phyloP scores from a whole-genome alignment of 345 rosid species.

The Camelina sativa region DNA sequence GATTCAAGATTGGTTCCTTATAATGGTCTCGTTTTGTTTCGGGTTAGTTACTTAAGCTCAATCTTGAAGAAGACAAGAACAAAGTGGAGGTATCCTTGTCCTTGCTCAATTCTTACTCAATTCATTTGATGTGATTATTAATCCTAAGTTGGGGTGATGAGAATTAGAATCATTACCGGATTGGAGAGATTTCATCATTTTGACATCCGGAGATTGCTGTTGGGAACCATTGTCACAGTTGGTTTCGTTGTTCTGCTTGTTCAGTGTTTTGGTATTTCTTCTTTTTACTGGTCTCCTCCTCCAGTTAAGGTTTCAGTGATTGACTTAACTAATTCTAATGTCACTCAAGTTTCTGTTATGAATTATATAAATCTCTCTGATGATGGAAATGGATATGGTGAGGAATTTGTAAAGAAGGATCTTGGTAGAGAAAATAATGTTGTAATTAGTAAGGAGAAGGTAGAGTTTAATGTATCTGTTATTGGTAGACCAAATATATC shows the following conservation, averaged over 20 bases:
- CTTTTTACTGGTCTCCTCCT: conserved; percentile 18
- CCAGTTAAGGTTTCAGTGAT: conserved; percentile 37
- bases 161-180: conserved; percentile 13
- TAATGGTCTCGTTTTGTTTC: not conserved
- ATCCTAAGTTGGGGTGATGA: conserved; percentile 40
- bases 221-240: conserved; percentile 42
- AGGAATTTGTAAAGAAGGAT: conserved; percentile 19
- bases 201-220: conserved; percentile 56
- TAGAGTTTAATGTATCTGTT: conserved; percentile 23
- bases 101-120: not conserved
- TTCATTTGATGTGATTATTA: not conserved
- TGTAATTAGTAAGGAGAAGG: conserved; percentile 29
- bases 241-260: conserved; percentile 48
- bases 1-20: not conserved
- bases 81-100: conserved; percentile 1
- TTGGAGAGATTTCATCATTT: conserved; percentile 45
- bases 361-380: conserved; percentile 41
- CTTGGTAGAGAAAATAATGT: conserved; percentile 14
- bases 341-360: conserved; percentile 26
- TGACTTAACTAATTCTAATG: conserved; percentile 33
- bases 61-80: not conserved
- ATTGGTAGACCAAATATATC: conserved; percentile 18
- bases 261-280: conserved; percentile 53
- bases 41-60: not conserved
- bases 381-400: conserved; percentile 20